These are phyloP conservation scores for Penicillium daleae DNA, from an alignment of 495 filamentous ascomycete genomes.

Conservation along the genomic window DNA sequence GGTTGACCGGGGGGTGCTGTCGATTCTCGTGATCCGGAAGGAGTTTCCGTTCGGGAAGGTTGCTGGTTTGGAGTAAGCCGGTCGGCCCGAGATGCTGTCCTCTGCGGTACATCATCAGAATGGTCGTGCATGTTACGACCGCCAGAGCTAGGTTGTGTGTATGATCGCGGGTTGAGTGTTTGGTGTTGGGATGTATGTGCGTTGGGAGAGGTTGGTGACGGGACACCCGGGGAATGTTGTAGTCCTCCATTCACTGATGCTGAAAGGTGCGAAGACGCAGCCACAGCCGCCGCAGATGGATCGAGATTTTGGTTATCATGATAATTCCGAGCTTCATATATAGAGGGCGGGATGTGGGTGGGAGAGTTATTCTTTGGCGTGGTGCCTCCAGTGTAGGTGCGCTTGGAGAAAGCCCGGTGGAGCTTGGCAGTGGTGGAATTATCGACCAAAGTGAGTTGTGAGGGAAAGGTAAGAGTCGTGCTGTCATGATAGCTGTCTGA, in stretches of 20 bases:
- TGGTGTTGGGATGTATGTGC: slow-evolving; percentile 51
- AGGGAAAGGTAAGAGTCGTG: slow-evolving; percentile 47
- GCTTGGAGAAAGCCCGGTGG: slow-evolving; percentile 73
- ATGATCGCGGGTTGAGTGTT: slow-evolving; percentile 53
- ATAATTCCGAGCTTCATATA: slow-evolving; percentile 57
- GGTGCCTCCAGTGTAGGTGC: slow-evolving; percentile 74
- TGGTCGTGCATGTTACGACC: slow-evolving; percentile 47
- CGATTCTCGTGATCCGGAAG: slow-evolving; percentile 47
- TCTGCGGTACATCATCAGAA: slow-evolving; percentile 43
- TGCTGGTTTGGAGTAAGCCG: slow-evolving; percentile 47
- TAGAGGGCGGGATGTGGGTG: slow-evolving; percentile 68
- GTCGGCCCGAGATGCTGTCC: slow-evolving; percentile 35
- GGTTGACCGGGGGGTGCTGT: slow-evolving; percentile 46
- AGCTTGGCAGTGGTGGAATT: slow-evolving; percentile 27
- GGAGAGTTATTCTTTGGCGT: slow-evolving; percentile 82
- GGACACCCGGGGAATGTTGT: slow-evolving; percentile 70
- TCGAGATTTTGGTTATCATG: slow-evolving; percentile 57
- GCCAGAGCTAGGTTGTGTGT: slow-evolving; percentile 42
- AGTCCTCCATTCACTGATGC: slow-evolving; percentile 70
- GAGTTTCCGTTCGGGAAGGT: slow-evolving; percentile 42
- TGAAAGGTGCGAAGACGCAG: slow-evolving; percentile 76
- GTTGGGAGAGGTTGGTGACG: slow-evolving; percentile 81
- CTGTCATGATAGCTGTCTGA: slow-evolving; percentile 39
- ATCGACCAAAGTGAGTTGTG: slow-evolving; percentile 42
- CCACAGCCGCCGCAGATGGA: slow-evolving; percentile 66